Evolutionary conservation across 495 filamentous ascomycete species (phyloP).

Genomic region (Copromyces sp.): DNA sequence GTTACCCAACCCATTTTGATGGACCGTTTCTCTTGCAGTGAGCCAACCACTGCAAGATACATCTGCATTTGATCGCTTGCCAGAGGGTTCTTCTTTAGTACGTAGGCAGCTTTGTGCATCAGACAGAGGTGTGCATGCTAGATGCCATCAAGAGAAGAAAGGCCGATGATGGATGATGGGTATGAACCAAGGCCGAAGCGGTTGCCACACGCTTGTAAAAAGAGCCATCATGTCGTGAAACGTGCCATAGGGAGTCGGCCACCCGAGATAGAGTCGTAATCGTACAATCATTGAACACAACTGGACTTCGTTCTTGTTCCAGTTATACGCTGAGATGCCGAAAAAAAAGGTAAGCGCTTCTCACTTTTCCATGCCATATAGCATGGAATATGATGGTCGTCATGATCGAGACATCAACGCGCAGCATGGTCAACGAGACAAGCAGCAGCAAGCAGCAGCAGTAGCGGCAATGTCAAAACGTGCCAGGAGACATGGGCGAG

Average conservation of each 20-base stretch:
- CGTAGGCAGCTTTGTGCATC: background rate
- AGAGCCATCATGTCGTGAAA: slow-evolving; percentile 6
- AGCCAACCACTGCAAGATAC: background rate
- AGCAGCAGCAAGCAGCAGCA: slow-evolving; percentile 1
- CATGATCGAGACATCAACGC: slow-evolving; percentile 2
- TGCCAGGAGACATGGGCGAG: slow-evolving; percentile 16
- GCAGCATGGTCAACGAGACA: slow-evolving; percentile 3
- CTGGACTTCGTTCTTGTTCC: background rate
- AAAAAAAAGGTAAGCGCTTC: slow-evolving; percentile 1
- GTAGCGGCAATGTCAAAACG: slow-evolving; percentile 15
- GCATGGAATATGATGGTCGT: slow-evolving; percentile 1
- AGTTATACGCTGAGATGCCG: background rate
- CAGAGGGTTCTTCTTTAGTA: background rate
- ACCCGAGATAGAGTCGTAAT: background rate
- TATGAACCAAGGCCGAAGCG: background rate
- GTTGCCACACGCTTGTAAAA: background rate
- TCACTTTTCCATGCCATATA: background rate
- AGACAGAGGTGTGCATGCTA: background rate
- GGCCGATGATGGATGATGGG: background rate
- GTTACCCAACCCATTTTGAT: background rate
- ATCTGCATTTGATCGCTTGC: background rate
- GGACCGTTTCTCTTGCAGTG: background rate
- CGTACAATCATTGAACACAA: slow-evolving; percentile 4
- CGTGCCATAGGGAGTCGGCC: background rate
- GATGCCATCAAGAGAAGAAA: background rate